These are phyloP conservation scores for Suillus lakei DNA, from an alignment of 768 basidiomycete species.

Conservation along the genomic window DNA sequence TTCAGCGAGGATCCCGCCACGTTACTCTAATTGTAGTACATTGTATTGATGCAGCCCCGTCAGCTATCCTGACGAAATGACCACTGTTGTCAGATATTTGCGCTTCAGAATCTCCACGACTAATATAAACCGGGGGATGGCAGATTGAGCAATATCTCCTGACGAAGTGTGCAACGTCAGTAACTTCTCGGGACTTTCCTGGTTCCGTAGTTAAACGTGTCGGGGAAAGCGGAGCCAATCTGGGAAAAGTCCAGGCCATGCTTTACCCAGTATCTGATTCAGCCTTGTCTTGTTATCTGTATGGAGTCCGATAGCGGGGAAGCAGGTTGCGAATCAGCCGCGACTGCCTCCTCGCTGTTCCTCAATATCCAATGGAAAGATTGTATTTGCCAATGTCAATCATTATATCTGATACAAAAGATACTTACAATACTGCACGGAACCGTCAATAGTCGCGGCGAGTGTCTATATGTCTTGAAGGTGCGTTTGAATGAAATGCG, in stretches of 20 bases:
- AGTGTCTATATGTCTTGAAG: too few species aligned
- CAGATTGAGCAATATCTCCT: conserved; percentile 36
- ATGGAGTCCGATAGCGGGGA: conserved; percentile 37
- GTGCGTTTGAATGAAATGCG: too few species aligned
- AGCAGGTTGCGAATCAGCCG: neutral
- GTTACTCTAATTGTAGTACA: conserved; percentile 55
- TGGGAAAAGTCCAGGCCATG: conserved; percentile 58
- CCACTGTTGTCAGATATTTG: conserved; percentile 65
- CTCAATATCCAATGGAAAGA: too few species aligned
- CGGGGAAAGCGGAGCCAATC: too few species aligned
- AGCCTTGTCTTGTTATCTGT: conserved; percentile 60
- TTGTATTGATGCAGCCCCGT: conserved; percentile 80
- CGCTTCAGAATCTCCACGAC: conserved; percentile 87
- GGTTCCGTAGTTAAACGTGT: too few species aligned
- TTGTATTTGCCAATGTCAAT: too few species aligned
- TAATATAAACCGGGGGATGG: conserved; percentile 66
- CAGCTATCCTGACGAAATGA: conserved; percentile 44
- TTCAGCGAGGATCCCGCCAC: conserved; percentile 28
- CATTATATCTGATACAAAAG: too few species aligned
- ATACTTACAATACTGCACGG: too few species aligned
- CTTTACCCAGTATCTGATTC: conserved; percentile 55
- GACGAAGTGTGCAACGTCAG: too few species aligned
- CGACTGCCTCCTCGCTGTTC: neutral
- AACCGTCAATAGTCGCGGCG: too few species aligned
- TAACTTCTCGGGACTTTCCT: too few species aligned